Base-by-base conservation (phyloP, 169 alveolate species). In the Plasmodium yoelii region DNA sequence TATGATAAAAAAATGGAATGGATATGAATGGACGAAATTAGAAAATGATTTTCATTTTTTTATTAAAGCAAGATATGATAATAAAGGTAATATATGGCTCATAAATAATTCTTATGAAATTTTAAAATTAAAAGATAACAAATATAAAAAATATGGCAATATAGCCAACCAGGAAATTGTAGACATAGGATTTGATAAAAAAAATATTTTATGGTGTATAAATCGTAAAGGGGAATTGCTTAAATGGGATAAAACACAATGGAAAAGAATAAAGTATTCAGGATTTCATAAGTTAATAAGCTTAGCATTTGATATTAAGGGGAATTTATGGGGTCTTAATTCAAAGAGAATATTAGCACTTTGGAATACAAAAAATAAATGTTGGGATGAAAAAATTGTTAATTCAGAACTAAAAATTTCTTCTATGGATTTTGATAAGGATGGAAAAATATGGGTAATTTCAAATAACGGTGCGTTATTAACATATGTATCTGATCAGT, bases 321-420 rank as follows among this genome's bases (percentile, higher is more conserved):
- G 91, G n/a, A 69, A 86, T 26, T 60, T 86, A 63, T 86, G 91
- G 91, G 91, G 69, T 18, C 15, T 86, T 44, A 86, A 86, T 60
- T 69, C 87, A 15, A 70, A 86, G 70, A 71, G 87, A 56, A 60
- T 22, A 34, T 44, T 86, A 49, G 91, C 87, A n/a, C 26, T 86
- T 19, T 86, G 91, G 91, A 22, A 65, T 60, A 56, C 28, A 61
- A 86, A 68, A 55, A 55, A 68, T 44, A 22, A 63, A 15, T 70
- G 87, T 42, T 86, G 91, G 91, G 47, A 59, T 69, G 91, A 86
- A 70, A 86, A 57, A 60, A 34, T 22, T 8, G 53, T 86, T 13
- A 86, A 86, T 42, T 86, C 46, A 42, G 49, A 70, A 69, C 34
- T 86, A 55, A 86, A 86, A 86, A 63, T 86, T 15, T 68, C 87